These are phyloP conservation scores for Podaxis sp. DNA, from an alignment of 768 basidiomycete genomes.

Conservation along the genomic window DNA sequence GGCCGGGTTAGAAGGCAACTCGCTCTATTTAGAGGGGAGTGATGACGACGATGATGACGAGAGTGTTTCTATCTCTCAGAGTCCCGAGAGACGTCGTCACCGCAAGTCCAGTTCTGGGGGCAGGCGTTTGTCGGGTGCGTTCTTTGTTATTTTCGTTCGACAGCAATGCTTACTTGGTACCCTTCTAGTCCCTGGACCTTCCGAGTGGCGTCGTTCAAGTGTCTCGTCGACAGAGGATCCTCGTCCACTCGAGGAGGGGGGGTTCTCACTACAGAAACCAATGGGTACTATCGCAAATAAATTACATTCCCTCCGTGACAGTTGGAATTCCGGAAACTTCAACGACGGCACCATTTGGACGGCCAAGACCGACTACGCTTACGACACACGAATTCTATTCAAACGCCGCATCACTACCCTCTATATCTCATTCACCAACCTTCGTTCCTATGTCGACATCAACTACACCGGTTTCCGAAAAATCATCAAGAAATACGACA, in stretches of 20 bases:
- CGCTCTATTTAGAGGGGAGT: conserved; percentile 58
- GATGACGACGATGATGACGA: conserved; percentile 51
- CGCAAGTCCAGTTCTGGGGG: conserved; percentile 30
- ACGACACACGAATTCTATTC: conserved; percentile 79
- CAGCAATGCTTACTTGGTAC: not conserved
- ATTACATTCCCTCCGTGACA: conserved; percentile 51
- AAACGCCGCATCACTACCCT: conserved; percentile 86
- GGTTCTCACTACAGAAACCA: conserved; percentile 15
- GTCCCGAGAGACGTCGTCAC: conserved; percentile 37
- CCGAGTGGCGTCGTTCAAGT: conserved; percentile 17
- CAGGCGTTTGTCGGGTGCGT: conserved; percentile 19
- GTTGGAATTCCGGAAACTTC: conserved; percentile 37
- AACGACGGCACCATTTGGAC: conserved; percentile 67
- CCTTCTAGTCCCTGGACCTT: not conserved
- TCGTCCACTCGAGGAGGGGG: conserved; percentile 38
- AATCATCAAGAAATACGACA: conserved; percentile 98
- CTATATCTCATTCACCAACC: conserved; percentile 71
- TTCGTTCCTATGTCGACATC: conserved; percentile 86
- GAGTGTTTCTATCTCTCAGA: conserved; percentile 31
- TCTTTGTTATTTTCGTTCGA: not conserved
- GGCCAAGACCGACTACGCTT: conserved; percentile 74
- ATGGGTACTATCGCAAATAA: conserved; percentile 44
- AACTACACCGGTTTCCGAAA: conserved; percentile 95
- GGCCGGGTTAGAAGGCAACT: conserved; percentile 45
- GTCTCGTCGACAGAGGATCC: conserved; percentile 27